Evolutionary conservation across 331 rosid genomes (phyloP).

Genomic region (Ulmus americana): DNA sequence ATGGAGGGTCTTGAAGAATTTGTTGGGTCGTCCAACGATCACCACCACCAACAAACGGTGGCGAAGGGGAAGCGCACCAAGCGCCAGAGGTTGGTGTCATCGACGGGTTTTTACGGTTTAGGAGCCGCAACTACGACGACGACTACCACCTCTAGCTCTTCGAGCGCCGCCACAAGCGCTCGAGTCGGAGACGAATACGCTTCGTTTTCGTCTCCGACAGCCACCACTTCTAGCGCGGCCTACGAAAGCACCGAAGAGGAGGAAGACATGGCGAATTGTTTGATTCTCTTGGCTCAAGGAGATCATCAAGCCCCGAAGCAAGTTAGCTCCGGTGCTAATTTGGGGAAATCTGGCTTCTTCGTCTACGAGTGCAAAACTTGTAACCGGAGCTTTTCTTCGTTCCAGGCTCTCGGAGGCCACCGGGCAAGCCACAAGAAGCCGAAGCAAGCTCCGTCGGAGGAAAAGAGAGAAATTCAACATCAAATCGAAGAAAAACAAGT

Average conservation of each 20-base stretch:
- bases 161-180: slow-evolving; percentile 21
- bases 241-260: slow-evolving; percentile 59
- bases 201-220: slow-evolving; percentile 44
- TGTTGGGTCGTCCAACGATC: slow-evolving; percentile 27
- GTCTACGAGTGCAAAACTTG: slow-evolving; percentile 89
- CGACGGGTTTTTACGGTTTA: slow-evolving; percentile 13
- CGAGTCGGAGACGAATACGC: slow-evolving; percentile 28
- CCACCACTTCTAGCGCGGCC: slow-evolving; percentile 14
- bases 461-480: slow-evolving; percentile 29
- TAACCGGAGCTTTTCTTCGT: slow-evolving; percentile 73
- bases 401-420: slow-evolving; percentile 96
- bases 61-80: slow-evolving; percentile 59
- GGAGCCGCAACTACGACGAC: not conserved
- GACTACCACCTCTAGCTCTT: slow-evolving; percentile 50
- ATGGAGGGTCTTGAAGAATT: slow-evolving; percentile 28
- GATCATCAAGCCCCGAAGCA: slow-evolving; percentile 8
- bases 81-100: slow-evolving; percentile 41
- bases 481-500: slow-evolving; percentile 5
- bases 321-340: not conserved
- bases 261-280: slow-evolving; percentile 91
- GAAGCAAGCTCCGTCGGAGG: slow-evolving; percentile 6
- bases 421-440: slow-evolving; percentile 89
- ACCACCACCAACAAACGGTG: slow-evolving; percentile 17
- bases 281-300: slow-evolving; percentile 75
- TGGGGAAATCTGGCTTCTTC: slow-evolving; percentile 27